phyloP scores from a whole-genome alignment of 768 basidiomycete species.

The Lentinula edodes region DNA sequence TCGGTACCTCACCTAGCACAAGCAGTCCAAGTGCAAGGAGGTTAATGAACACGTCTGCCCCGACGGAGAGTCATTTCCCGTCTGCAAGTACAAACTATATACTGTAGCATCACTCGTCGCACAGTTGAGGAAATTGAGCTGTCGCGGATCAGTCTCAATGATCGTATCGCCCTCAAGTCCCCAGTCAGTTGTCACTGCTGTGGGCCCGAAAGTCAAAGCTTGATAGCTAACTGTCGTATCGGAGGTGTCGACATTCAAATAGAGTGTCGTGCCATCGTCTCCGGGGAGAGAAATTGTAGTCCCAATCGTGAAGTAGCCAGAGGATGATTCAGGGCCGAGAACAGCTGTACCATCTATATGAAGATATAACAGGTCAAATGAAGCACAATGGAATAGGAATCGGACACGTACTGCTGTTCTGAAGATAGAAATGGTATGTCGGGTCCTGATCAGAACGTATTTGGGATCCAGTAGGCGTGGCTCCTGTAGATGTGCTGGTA shows the following conservation, averaged over 20 bases:
- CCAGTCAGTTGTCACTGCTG: constrained; percentile 49
- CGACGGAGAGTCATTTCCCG: constrained; percentile 41
- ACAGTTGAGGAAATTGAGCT: constrained; percentile 53
- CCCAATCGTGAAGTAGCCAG: constrained; percentile 45
- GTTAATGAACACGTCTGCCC: constrained; percentile 31
- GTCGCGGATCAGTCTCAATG: constrained; percentile 44
- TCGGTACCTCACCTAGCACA: constrained; percentile 23
- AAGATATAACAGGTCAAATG: background rate
- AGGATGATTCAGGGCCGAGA: constrained; percentile 47
- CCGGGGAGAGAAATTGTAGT: constrained; percentile 38
- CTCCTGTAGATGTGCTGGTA: constrained; percentile 25
- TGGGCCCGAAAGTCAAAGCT: constrained; percentile 36
- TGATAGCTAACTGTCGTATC: constrained; percentile 42
- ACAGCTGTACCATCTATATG: constrained; percentile 38
- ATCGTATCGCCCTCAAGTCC: constrained; percentile 56
- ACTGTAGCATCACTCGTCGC: constrained; percentile 32
- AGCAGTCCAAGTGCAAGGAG: constrained; percentile 38
- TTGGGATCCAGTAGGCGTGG: constrained; percentile 38
- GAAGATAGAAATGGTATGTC: constrained; percentile 54
- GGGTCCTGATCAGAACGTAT: constrained; percentile 49
- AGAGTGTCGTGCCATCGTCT: constrained; percentile 31
- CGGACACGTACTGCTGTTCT: constrained; percentile 32
- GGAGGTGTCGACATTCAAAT: constrained; percentile 39
- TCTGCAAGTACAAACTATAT: constrained; percentile 46
- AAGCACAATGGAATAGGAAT: background rate